These are phyloP conservation scores for Auricularia sp. DNA, from an alignment of 768 basidiomycete genomes.

Conservation along the genomic window DNA sequence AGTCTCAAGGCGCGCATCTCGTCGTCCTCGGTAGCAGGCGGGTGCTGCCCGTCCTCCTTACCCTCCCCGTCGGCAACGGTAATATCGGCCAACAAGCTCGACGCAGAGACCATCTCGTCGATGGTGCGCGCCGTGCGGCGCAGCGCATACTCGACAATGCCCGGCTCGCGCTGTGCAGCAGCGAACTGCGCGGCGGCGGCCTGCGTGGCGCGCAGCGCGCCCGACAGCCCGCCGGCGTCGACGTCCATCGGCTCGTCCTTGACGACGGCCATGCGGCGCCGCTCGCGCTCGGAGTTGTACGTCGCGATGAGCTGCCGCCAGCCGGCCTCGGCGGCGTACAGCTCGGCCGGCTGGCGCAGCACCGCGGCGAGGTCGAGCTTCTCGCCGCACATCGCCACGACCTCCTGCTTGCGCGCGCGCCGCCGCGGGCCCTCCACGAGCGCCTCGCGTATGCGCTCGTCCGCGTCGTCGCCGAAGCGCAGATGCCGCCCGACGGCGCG, in stretches of 20 bases:
- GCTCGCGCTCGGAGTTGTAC: not conserved
- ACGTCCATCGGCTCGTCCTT: not conserved
- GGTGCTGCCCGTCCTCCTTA: slow-evolving; percentile 5
- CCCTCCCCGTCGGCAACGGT: slow-evolving; percentile 16
- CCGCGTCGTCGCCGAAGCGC: not conserved
- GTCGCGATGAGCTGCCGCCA: slow-evolving; percentile 22
- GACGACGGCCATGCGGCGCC: not conserved
- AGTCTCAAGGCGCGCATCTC: slow-evolving; percentile 49
- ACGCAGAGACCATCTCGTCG: slow-evolving; percentile 22
- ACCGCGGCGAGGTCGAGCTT: slow-evolving; percentile 34
- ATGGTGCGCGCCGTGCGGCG: slow-evolving; percentile 47
- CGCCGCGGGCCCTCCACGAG: not conserved
- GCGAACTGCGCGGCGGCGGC: slow-evolving; percentile 14
- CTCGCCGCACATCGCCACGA: slow-evolving; percentile 5
- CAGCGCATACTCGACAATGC: slow-evolving; percentile 44
- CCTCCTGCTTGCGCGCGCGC: not conserved
- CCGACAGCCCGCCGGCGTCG: not conserved
- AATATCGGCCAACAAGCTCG: not conserved
- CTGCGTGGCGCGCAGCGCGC: slow-evolving; percentile 5
- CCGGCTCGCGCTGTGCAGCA: slow-evolving; percentile 31
- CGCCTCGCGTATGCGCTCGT: not conserved
- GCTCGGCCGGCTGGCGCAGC: slow-evolving; percentile 30
- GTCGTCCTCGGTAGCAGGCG: slow-evolving; percentile 24
- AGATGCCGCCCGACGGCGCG: slow-evolving; percentile 16
- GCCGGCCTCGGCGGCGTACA: slow-evolving; percentile 26